Base-by-base conservation (phyloP, 768 basidiomycete genomes). In the Lentinula edodes region DNA sequence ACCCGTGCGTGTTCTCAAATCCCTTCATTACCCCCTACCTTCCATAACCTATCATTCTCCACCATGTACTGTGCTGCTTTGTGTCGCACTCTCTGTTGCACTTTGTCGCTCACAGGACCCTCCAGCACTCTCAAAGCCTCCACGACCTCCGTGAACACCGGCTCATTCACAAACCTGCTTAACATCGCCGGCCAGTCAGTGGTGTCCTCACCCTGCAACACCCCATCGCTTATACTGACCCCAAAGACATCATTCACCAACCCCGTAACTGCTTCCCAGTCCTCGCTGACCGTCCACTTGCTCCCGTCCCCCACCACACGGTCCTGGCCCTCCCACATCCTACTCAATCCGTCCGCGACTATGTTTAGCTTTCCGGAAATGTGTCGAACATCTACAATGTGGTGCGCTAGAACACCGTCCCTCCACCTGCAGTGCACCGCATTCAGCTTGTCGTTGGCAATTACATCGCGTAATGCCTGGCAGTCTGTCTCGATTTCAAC, bases 271-370 rank as follows among this genome's bases (percentile, higher is more conserved):
- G 18, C 32, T 5, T 57, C 55, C 55, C 55, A 57, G 20, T 75
- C 74, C 42, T 66, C 58, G 18, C 58, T 60, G 5, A 78, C 74
- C 5, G 66, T 61, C 74, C 74, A 77, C 12, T 67, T 61, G 41
- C 68, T 71, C 0, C 73, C 70, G 46, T 77, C 73, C 0, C 64
- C 70, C 0, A 46, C 54, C 5, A 10, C 53, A 8, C 51, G 43
- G 13, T 54, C 32, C 69, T 9, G 23, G 23, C 23, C 23, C 23
- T 23, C 23, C 23, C 23, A 23, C 23, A 23, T 23, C 23, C 23
- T 23, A 45, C 73, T 76, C 1, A 77, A 42, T 0, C 70, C 70
- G 52, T 77, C 74, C 16, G 71, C 72, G 0, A 71, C 70, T 5
- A 61, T 38, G 32, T 74, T 75, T 2, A 64, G 41, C 8, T 13